These are phyloP conservation scores for Aspergillus brunneoviolaceus DNA, from an alignment of 2,329 filamentous ascomycete genomes.

Conservation along the genomic window DNA sequence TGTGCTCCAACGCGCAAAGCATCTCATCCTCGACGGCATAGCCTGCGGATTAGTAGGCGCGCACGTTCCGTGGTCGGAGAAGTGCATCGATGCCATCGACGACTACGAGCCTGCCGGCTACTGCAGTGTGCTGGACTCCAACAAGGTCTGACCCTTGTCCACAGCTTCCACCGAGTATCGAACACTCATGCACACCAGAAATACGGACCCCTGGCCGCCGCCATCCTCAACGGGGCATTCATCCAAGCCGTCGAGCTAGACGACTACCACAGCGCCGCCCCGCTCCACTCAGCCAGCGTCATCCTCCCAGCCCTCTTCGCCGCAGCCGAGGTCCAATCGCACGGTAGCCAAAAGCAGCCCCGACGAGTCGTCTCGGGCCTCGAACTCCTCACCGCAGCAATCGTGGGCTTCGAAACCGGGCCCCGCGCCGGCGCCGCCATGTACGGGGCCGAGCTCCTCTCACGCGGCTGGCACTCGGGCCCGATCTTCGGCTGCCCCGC, in stretches of 20 bases:
- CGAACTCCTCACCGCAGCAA: slow-evolving; percentile 36
- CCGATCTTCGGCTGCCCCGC: slow-evolving; percentile 42
- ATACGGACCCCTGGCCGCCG: slow-evolving; percentile 39
- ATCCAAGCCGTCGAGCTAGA: slow-evolving; percentile 49
- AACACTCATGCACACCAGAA: not conserved
- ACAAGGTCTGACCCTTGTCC: slow-evolving; percentile 9
- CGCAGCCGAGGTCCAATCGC: slow-evolving; percentile 13
- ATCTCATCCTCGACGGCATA: slow-evolving; percentile 47
- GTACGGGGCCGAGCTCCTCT: slow-evolving; percentile 40
- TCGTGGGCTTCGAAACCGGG: slow-evolving; percentile 44
- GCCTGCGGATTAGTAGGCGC: slow-evolving; percentile 43
- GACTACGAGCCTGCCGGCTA: slow-evolving; percentile 34
- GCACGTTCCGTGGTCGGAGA: slow-evolving; percentile 44
- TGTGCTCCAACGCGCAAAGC: slow-evolving; percentile 39
- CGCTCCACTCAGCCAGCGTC: slow-evolving; percentile 41
- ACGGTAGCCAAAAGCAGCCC: not conserved
- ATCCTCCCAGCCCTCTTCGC: slow-evolving; percentile 45
- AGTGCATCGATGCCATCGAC: slow-evolving; percentile 32
- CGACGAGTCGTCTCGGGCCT: slow-evolving; percentile 21
- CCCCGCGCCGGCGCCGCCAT: slow-evolving; percentile 41
- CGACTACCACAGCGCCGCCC: slow-evolving; percentile 45
- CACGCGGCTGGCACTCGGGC: slow-evolving; percentile 44
- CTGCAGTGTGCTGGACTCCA: slow-evolving; percentile 17
- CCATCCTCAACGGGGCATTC: slow-evolving; percentile 45
- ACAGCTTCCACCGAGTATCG: not conserved